These are phyloP conservation scores for Physcia stellaris DNA, from an alignment of 495 filamentous ascomycete genomes.

Conservation along the genomic window DNA sequence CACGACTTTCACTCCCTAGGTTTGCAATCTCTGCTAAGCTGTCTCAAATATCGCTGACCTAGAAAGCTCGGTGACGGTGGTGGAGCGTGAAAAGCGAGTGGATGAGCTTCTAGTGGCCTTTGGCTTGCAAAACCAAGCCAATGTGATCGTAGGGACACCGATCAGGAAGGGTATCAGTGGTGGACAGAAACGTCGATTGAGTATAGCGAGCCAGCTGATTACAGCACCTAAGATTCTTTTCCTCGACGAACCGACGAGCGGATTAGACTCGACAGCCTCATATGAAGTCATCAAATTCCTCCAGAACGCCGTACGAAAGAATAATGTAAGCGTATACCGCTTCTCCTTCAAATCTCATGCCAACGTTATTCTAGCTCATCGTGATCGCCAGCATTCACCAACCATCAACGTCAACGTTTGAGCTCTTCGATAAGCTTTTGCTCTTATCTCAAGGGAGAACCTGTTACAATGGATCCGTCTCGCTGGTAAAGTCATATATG, in stretches of 20 bases:
- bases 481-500: slow-evolving; percentile 42
- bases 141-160: slow-evolving; percentile 61
- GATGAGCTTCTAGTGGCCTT: slow-evolving; percentile 44
- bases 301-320: slow-evolving; percentile 44
- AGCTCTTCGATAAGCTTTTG: slow-evolving; percentile 64
- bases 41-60: slow-evolving; percentile 1
- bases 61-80: slow-evolving; percentile 25
- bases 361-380: slow-evolving; percentile 32
- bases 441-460: slow-evolving; percentile 55
- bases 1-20: slow-evolving; percentile 42
- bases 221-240: slow-evolving; percentile 68
- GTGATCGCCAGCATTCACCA: slow-evolving; percentile 74
- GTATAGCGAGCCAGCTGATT: slow-evolving; percentile 66
- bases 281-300: slow-evolving; percentile 55
- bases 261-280: slow-evolving; percentile 57
- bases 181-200: slow-evolving; percentile 67
- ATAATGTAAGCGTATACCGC: slow-evolving; percentile 39
- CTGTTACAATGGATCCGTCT: slow-evolving; percentile 53
- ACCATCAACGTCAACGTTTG: slow-evolving; percentile 61
- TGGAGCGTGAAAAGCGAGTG: slow-evolving; percentile 39
- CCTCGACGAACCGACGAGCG: slow-evolving; percentile 70
- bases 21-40: slow-evolving; percentile 13
- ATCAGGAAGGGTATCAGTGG: slow-evolving; percentile 68
- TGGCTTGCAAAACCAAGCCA: slow-evolving; percentile 47
- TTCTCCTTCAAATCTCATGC: background rate